Evolutionary conservation across 2,329 filamentous ascomycete species (phyloP).

Genomic region (Colletotrichum incanum): DNA sequence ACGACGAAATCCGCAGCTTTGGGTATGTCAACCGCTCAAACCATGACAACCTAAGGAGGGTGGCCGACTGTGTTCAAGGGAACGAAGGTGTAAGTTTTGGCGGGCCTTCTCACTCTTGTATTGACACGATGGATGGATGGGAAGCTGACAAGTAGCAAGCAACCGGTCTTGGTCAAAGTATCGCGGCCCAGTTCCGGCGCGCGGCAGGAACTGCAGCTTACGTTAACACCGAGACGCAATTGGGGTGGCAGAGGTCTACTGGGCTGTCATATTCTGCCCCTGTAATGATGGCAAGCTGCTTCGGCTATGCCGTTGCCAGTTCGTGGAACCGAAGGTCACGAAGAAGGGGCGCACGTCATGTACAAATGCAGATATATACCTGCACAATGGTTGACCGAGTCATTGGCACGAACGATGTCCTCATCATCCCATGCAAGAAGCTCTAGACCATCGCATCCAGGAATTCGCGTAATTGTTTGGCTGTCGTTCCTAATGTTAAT

Average conservation of each 20-base stretch:
- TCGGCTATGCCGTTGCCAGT: background rate
- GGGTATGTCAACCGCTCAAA: conserved; percentile 88
- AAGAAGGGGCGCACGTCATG: background rate
- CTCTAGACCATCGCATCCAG: too few relatives aligned
- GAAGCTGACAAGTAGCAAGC: conserved; percentile 63
- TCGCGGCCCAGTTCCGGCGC: conserved; percentile 63
- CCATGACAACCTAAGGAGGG: conserved; percentile 87
- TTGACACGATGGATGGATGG: conserved; percentile 1
- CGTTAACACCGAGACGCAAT: conserved; percentile 81
- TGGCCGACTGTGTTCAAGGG: conserved; percentile 90
- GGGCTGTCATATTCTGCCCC: conserved; percentile 89
- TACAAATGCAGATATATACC: background rate
- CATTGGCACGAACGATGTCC: too few relatives aligned
- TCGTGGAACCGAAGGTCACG: too few relatives aligned
- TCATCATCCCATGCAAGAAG: background rate
- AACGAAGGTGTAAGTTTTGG: conserved; percentile 84
- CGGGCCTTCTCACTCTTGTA: conserved; percentile 22
- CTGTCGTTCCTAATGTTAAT: background rate
- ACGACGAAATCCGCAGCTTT: conserved; percentile 88
- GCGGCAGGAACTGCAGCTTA: conserved; percentile 76
- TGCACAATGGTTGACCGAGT: background rate
- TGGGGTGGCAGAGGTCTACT: conserved; percentile 94
- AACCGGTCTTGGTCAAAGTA: conserved; percentile 78
- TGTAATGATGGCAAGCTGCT: conserved; percentile 63
- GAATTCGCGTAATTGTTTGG: background rate